Evolutionary conservation across 495 filamentous ascomycete genomes (phyloP), one percentile per base, ranked within the genome.

Genomic region (Tuber indicum): DNA sequence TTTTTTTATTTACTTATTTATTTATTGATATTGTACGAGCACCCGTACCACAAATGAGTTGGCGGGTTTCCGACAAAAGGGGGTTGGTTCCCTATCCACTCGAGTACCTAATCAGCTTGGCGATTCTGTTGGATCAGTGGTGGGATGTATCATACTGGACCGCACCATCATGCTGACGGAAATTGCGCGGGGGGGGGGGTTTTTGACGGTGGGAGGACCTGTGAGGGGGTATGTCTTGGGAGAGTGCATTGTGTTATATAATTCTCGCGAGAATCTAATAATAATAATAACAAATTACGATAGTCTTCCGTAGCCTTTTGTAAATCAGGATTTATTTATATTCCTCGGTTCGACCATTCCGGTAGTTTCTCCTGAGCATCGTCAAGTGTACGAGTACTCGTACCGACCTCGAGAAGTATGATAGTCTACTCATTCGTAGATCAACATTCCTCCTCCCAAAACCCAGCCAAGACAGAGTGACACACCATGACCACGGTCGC

Each of bases 381-480:
- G n/a, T n/a, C 39, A 41, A 41, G 39, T 41, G 39, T 41, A 41
- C 39, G 32, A 32, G 32, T 32, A 32, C 32, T 32, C 0, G 32
- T 32, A 32, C 32, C 32, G 32, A 32, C 32, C 32, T 32, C 32
- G 32, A 32, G 32, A 32, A 32, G 32, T 32, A 32, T 32, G 32
- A 32, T 42, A n/a, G n/a, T n/a, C n/a, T n/a, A 42, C 42, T 8
- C 8, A 23, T 5, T 3, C 4, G 14, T 32, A 32, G 58, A 66
- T 66, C 58, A 36, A 36, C 52, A 62, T 32, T 26, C 3, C 10
- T 12, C 58, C 4, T 66, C 4, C 58, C 58, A 26, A 7, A 36
- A 66, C 26, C 58, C 32, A 2, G 58, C 58, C 58, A 66, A 66
- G 58, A 66, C 58, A 66, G 58, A 66, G 58, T 66, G 58, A 66